Evolutionary conservation across 202 grass and related monocot genomes (phyloP).

Genomic region (Schoenoplectus tabernaemontani): DNA sequence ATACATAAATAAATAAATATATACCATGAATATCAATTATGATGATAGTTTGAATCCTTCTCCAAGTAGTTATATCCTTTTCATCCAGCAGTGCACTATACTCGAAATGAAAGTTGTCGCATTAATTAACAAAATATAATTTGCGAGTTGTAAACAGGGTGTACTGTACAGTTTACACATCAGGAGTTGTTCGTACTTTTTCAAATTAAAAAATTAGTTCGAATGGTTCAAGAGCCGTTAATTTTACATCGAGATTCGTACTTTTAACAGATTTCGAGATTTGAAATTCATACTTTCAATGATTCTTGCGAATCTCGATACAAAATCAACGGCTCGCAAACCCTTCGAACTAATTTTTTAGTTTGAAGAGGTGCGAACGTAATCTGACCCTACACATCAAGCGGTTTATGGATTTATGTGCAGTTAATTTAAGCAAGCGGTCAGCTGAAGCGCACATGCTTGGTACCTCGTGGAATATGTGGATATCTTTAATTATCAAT

Average conservation of each 20-base stretch:
- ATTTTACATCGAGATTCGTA: no score
- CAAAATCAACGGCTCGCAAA: no score
- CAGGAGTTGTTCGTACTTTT: not conserved
- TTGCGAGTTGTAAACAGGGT: conserved; percentile 26
- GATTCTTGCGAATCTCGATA: no score
- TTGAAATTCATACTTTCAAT: no score
- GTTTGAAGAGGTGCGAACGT: no score
- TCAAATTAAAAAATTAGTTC: no score
- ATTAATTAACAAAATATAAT: not conserved
- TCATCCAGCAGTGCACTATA: not conserved
- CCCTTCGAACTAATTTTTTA: no score
- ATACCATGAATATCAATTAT: no score
- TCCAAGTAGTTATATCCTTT: not conserved
- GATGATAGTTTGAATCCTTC: no score
- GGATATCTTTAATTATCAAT: not conserved
- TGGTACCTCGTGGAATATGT: not conserved
- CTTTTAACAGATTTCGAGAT: no score
- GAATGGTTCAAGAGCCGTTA: no score
- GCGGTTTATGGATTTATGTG: not conserved
- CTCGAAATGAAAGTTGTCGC: not conserved
- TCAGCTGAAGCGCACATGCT: conserved; percentile 4
- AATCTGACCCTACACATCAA: not conserved
- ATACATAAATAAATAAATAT: no score
- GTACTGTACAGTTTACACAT: conserved; percentile 11
- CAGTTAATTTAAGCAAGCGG: conserved; percentile 4